Evolutionary conservation across 768 basidiomycete genomes (phyloP), one percentile per base, ranked within the genome.

Genomic region (Phylloporus scabripes): DNA sequence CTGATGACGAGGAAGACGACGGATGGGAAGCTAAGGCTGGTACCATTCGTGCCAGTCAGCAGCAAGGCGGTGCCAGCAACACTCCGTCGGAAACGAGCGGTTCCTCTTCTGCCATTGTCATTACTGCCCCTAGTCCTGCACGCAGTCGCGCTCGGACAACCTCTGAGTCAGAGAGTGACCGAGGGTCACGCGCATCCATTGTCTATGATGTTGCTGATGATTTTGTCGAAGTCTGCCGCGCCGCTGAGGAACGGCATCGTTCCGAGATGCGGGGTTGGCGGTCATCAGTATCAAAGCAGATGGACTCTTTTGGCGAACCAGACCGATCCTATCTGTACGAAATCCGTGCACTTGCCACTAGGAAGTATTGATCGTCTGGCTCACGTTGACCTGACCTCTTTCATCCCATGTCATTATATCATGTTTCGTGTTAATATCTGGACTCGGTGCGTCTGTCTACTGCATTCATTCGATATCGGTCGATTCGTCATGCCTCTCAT

Each of bases 201-300:
- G 79, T 87, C 29, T 82, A 77, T 61, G 85, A 90, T 58, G 77
- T 92, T 23, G 85, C 89, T 49, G 83, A 88, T 53, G 72, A 76
- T 48, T 85, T 95, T 59, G 68, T 85, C 53, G 78, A 80, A 53
- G 76, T 75, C 49, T 93, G 90, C 62, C 78, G 79, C 39, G 68
- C 70, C 11, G 92, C 92, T 8, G 92, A 93, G 65, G 82, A 83
- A 61, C 79, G 91, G 45, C 92, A 96, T 71, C 79, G 80, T 42
- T 68, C 66, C 20, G 93, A 96, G 70, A 87, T 92, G 77, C 85
- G 81, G 55, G 87, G 87, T 5, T 95, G 92, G 93, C 66, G 66
- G 24, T 57, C 56, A 29, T 61, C 56, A 40, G 29, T 46, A 45
- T 60, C 58, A 52, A 62, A 51, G 45, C 62, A 64, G 24, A 43